These are phyloP conservation scores for Oryza rufipogon DNA, from an alignment of 176 grass and related monocot genomes.

Conservation along the genomic window DNA sequence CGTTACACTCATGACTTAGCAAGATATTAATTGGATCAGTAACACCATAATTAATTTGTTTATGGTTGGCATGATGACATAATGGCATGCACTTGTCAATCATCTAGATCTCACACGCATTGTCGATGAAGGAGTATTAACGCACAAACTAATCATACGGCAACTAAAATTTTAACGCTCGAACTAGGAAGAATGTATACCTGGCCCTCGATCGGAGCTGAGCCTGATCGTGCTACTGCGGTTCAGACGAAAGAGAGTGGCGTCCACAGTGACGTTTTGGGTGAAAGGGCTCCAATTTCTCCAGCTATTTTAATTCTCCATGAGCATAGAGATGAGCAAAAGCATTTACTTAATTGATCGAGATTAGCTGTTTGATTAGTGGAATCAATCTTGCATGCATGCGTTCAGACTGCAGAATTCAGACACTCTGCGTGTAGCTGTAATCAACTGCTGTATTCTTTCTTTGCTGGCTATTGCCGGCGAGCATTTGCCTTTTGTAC, in stretches of 20 bases:
- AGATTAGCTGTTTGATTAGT: conserved; percentile 31
- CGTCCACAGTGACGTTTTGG: conserved; percentile 35
- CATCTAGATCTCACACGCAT: not conserved
- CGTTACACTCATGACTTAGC: too few relatives aligned
- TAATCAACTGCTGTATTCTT: not conserved
- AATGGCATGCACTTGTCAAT: not conserved
- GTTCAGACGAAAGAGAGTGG: conserved; percentile 4
- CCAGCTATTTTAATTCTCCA: conserved; percentile 10
- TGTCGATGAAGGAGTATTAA: conserved; percentile 35
- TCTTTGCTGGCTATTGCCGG: not conserved
- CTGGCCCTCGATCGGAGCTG: not conserved
- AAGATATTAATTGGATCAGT: not conserved
- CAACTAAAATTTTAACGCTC: not conserved
- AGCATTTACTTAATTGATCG: not conserved
- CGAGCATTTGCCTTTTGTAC: not conserved
- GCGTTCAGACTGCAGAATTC: too few relatives aligned
- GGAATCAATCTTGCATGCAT: not conserved
- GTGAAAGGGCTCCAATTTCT: conserved; percentile 23
- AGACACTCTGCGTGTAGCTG: too few relatives aligned
- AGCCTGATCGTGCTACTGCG: not conserved
- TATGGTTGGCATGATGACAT: too few relatives aligned
- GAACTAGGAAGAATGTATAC: conserved; percentile 2
- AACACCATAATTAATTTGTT: too few relatives aligned
- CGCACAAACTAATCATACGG: conserved; percentile 32
- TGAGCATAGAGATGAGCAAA: not conserved